Percentiles rank a stretch among this genome's conserved stretches.
Conservation (phyloP, 225 moss, liverwort and hornwort species). For the Climacium dendroides region DNA sequence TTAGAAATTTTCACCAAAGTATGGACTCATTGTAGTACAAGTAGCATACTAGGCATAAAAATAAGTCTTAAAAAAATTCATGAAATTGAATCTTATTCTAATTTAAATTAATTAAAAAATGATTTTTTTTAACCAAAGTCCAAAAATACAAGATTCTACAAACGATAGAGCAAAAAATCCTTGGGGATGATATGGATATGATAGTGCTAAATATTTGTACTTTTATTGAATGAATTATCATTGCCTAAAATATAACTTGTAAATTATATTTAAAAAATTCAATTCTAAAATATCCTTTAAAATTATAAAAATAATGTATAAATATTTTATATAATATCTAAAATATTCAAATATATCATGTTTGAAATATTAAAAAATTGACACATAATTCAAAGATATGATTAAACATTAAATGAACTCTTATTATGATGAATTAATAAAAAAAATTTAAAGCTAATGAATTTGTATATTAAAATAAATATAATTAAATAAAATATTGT, state of each 20-base stretch:
- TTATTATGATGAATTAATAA: neutral
- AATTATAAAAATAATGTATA: neutral
- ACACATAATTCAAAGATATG: neutral
- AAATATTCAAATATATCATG: fast-evolving
- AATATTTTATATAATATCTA: neutral
- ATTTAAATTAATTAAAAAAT: neutral
- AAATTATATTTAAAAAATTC: neutral
- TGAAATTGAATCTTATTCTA: neutral
- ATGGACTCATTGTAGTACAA: too few species aligned
- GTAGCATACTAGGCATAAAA: neutral
- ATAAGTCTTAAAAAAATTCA: neutral
- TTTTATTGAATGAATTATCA: neutral
- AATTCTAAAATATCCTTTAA: neutral
- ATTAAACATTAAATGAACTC: neutral
- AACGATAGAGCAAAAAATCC: neutral
- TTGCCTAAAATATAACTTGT: neutral
- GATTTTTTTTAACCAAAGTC: too few species aligned
- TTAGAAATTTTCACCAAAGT: too few species aligned
- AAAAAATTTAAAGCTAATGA: neutral
- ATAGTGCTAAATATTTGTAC: too few species aligned
- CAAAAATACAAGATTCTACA: neutral
- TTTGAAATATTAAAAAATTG: neutral
- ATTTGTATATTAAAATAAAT: neutral
- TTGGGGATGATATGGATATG: neutral
- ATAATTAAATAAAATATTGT: neutral